Evolutionary conservation across 78 protist species (phyloP).

Genomic region (Salpingoeca rosetta): DNA sequence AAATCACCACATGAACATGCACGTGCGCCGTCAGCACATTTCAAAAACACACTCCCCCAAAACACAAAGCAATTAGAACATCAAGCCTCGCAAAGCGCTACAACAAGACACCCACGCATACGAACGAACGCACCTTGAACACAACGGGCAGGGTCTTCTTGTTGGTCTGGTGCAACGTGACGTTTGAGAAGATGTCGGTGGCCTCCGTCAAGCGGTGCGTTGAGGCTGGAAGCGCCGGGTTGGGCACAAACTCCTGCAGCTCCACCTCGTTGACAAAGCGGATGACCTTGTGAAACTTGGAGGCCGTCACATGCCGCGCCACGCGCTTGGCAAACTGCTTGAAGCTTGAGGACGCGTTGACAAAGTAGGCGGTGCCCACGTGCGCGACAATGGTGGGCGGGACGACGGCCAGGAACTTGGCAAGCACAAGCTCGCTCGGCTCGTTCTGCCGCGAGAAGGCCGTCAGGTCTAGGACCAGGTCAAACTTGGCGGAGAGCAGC

Average conservation of each 20-base stretch:
- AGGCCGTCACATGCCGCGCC: not conserved
- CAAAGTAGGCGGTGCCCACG: not conserved
- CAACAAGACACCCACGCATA: too few relatives aligned
- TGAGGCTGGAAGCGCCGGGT: slow-evolving; percentile 21
- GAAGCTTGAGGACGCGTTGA: not conserved
- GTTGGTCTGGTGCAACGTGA: slow-evolving; percentile 27
- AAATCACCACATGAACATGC: too few relatives aligned
- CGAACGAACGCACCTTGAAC: too few relatives aligned
- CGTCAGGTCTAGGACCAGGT: not conserved
- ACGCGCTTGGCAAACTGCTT: slow-evolving; percentile 32
- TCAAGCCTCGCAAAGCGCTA: too few relatives aligned
- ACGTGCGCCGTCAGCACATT: too few relatives aligned
- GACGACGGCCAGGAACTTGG: not conserved
- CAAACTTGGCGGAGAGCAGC: not conserved
- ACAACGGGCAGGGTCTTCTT: slow-evolving; percentile 5
- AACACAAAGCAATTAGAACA: too few relatives aligned
- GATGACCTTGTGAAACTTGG: slow-evolving; percentile 20
- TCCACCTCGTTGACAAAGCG: slow-evolving; percentile 7
- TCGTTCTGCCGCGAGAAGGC: not conserved
- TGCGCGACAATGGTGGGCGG: not conserved
- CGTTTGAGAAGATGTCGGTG: not conserved
- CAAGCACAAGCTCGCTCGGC: not conserved
- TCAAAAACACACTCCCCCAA: too few relatives aligned
- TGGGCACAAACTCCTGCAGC: slow-evolving; percentile 13
- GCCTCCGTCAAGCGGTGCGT: not conserved